These are phyloP conservation scores for Pythium graminicola DNA, from an alignment of 352 stramenopile species.

Conservation along the genomic window DNA sequence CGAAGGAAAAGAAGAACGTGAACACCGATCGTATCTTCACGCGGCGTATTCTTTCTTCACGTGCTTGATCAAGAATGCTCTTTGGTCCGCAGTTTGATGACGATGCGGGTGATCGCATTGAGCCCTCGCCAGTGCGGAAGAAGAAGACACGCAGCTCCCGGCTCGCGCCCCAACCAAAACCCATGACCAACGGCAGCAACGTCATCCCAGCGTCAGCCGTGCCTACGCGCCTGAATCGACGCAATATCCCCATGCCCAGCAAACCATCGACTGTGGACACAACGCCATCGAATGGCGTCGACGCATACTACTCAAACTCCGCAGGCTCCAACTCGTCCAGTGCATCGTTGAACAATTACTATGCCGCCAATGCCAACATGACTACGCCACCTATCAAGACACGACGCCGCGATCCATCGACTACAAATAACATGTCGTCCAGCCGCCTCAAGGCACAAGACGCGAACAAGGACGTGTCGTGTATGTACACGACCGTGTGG, in stretches of 20 bases:
- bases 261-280: constrained; percentile 9
- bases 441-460: constrained; percentile 4
- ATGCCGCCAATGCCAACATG: constrained; percentile 17
- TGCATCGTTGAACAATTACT: constrained; percentile 24
- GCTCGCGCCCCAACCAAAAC: constrained; percentile 17
- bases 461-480: constrained; percentile 20
- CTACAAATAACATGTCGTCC: background rate
- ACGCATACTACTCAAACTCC: constrained; percentile 27
- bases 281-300: constrained; percentile 1
- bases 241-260: constrained; percentile 6
- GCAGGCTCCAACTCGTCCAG: constrained; percentile 21
- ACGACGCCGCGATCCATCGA: constrained; percentile 16
- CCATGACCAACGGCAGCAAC: constrained; percentile 1
- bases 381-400: constrained; percentile 19
- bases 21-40: constrained; percentile 1
- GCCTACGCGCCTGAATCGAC: constrained; percentile 13
- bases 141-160: constrained; percentile 25
- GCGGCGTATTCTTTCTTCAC: background rate
- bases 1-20: constrained; percentile 4
- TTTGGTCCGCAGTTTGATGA: constrained; percentile 42
- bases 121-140: constrained; percentile 21
- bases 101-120: constrained; percentile 30
- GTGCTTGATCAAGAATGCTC: constrained; percentile 16
- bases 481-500: constrained; percentile 79
- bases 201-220: constrained; percentile 12